Base-by-base conservation (phyloP, 257 asterid species). In the Solanum sejunctum region DNA sequence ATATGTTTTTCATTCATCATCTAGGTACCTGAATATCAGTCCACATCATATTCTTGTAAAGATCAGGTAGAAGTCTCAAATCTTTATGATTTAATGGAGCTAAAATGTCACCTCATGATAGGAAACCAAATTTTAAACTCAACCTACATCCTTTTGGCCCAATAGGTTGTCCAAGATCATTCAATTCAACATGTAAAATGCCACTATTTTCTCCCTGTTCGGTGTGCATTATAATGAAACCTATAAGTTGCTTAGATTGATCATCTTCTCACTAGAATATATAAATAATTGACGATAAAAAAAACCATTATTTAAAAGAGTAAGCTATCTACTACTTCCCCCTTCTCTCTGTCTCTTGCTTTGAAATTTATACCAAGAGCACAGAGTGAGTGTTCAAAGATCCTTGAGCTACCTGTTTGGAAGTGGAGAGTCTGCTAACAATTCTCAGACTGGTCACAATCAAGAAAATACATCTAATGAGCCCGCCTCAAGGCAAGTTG, bases 331-430 rank as follows among this genome's bases (percentile, higher is more conserved):
- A 41, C 36, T 32, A 32, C 36, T 32, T 32, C 36, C 36, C 36
- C 36, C 36, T 32, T 3, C 3, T 3, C 36, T 32, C 36, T 32
- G 36, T 32, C 36, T 32, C 36, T 32, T 32, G 36, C 36, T 32
- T 32, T 32, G 36, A 3, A 32, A 32, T 32, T 32, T 32, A 32
- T 32, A 32, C 36, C 36, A 32, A 13, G 39, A 39, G 82, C 93
- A 97, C 51, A 97, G 97, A 87, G 92, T 88, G 6, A 93, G 97
- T 80, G 95, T 93, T 51, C 94, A 93, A 88, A 95, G 98, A 88
- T 95, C 97, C 8, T 85, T 95, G 87, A 97, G 97, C 10, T 93
- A 95, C 91, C 92, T 95, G 39, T 94, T 93, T 63, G 95, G 95
- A 79, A 75, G 88, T 71, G 94, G 90, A 55, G 75, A 63, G 75